phyloP scores from a whole-genome alignment of 768 basidiomycete species.

The Lactarius quietus region DNA sequence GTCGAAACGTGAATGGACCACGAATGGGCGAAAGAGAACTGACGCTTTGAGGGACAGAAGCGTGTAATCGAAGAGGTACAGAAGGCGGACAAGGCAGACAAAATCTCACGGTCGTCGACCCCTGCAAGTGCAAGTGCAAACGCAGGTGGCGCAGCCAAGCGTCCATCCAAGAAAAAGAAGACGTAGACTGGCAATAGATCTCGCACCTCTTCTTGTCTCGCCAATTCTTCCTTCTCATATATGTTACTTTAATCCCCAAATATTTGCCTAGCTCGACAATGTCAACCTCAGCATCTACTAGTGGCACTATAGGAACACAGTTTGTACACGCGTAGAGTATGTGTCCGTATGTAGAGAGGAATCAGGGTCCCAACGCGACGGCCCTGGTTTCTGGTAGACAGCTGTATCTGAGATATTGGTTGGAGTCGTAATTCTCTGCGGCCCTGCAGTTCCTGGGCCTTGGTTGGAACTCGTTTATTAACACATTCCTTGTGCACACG shows the following conservation, averaged over 20 bases:
- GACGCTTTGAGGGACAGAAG: conserved; percentile 45
- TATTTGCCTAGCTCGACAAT: neutral
- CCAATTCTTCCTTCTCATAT: neutral
- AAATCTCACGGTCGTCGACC: conserved; percentile 55
- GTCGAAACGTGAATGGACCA: conserved; percentile 23
- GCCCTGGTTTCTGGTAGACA: neutral
- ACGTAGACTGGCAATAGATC: conserved; percentile 35
- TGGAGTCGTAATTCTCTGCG: neutral
- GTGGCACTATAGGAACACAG: neutral
- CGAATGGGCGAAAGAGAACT: neutral
- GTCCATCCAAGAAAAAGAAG: conserved; percentile 67
- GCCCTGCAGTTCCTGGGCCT: no score
- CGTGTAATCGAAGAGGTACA: conserved; percentile 67
- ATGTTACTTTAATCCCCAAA: neutral
- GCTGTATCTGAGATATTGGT: neutral
- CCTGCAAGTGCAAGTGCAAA: conserved; percentile 47
- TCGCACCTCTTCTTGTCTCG: neutral
- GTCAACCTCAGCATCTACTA: neutral
- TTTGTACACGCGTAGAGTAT: neutral
- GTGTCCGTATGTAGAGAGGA: neutral
- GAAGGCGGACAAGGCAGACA: conserved; percentile 42
- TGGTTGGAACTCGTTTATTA: no score
- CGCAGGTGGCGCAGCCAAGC: conserved; percentile 44
- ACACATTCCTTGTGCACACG: no score
- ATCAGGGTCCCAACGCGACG: neutral